These are phyloP conservation scores for Berberis thunbergii DNA, from an alignment of 164 flowering plant species.

Conservation along the genomic window DNA sequence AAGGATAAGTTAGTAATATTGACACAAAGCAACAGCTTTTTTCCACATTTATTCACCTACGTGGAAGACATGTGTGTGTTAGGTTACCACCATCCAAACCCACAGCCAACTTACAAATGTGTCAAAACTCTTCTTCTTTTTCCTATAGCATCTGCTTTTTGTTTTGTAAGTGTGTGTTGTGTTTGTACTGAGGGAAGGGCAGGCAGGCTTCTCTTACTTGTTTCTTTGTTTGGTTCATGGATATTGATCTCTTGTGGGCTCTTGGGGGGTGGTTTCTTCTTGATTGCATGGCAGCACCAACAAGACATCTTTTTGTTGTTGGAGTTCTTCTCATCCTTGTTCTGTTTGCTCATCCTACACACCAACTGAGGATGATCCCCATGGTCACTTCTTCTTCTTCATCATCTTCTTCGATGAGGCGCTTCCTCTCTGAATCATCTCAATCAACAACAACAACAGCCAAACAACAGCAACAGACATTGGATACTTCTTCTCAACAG, in stretches of 20 bases:
- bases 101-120: too few species aligned
- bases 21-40: too few species aligned
- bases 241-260: slow-evolving; percentile 68
- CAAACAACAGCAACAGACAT: slow-evolving; percentile 12
- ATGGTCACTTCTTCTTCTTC: slow-evolving; percentile 14
- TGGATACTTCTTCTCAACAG: slow-evolving; percentile 5
- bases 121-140: too few species aligned
- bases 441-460: slow-evolving; percentile 7
- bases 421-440: slow-evolving; percentile 16
- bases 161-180: too few species aligned
- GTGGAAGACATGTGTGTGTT: too few species aligned
- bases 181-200: too few species aligned
- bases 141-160: too few species aligned
- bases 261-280: slow-evolving; percentile 60
- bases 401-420: slow-evolving; percentile 9
- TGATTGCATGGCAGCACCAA: slow-evolving; percentile 60
- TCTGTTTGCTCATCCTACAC: slow-evolving; percentile 24
- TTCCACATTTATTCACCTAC: too few species aligned
- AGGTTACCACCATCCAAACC: too few species aligned
- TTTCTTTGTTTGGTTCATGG: slow-evolving; percentile 59
- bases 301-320: slow-evolving; percentile 24
- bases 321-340: slow-evolving; percentile 22
- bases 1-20: too few species aligned
- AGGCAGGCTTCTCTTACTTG: background rate
- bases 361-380: slow-evolving; percentile 12